Evolutionary conservation across 2,329 filamentous ascomycete species (phyloP), one percentile per base, ranked within the genome.

Genomic region (Aspergillus glaucus): DNA sequence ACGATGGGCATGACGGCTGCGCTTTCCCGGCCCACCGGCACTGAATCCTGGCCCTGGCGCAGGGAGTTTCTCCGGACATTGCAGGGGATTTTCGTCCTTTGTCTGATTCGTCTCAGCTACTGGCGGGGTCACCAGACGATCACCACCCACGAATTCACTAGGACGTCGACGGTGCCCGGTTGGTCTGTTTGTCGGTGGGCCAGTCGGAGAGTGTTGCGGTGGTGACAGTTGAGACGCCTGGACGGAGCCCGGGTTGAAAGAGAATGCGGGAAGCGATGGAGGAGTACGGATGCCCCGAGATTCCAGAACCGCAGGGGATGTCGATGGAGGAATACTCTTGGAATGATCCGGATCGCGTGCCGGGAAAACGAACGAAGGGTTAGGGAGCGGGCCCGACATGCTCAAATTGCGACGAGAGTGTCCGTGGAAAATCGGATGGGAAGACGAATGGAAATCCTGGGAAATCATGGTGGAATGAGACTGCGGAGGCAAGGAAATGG

Each of bases 71-170:
- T 50, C 52, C 43, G 61, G 63, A 7, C 52, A 50, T 36, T 55
- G 49, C 14, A 53, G 48, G 2, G 55, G 47, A 24, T 52, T 49
- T 45, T 62, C 61, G 14, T 63, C 61, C 45, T 49, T 58, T 32
- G 53, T 55, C 42, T 62, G 58, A 9, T 46, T 55, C 10, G 75
- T 78, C 47, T 84, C 88, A 9, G 83, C 86, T 24, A 86, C 84
- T 59, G 84, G 68, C 58, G 81, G 74, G 56, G 79, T 70, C 62
- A 60, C 75, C 72, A 59, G 67, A 55, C 59, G 73, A 50, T 70
- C 67, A 6, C 86, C 87, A 34, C 88, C 88, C 43, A 94, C 87
- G 61, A 94, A 90, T 65, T 95, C 90, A 64, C 90, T 95, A 24
- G 84, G 86, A 47, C 87, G 87, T 60, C 91, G 81, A 59, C 85